These are phyloP conservation scores for Thalassiosira ordinaria DNA, from an alignment of 352 stramenopile genomes.

Conservation along the genomic window DNA sequence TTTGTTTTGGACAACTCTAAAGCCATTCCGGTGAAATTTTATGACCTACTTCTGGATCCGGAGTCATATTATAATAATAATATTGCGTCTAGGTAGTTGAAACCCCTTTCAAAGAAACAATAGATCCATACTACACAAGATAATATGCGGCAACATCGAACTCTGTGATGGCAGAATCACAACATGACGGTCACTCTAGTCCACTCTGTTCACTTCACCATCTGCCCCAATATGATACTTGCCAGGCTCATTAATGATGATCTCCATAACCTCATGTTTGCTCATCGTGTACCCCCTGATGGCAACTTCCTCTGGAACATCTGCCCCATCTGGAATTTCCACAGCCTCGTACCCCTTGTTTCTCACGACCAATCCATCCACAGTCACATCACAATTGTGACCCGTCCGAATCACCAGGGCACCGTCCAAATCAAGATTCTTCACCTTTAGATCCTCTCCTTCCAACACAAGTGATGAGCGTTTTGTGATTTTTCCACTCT, in stretches of 20 bases:
- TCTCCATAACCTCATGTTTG: slow-evolving; percentile 76
- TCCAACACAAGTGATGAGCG: slow-evolving; percentile 87
- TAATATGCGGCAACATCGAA: too few species aligned
- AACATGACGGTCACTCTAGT: too few species aligned
- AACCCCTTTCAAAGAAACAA: too few species aligned
- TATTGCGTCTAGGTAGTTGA: too few species aligned
- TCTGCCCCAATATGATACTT: slow-evolving; percentile 72
- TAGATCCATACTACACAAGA: too few species aligned
- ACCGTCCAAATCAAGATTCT: slow-evolving; percentile 82
- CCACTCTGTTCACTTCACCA: slow-evolving; percentile 67
- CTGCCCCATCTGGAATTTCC: slow-evolving; percentile 62
- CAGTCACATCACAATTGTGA: slow-evolving; percentile 71
- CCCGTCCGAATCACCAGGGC: slow-evolving; percentile 78
- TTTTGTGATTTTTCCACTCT: slow-evolving; percentile 82
- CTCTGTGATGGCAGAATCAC: too few species aligned
- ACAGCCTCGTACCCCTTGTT: slow-evolving; percentile 78
- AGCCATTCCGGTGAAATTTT: too few species aligned
- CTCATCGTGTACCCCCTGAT: slow-evolving; percentile 85
- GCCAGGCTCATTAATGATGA: slow-evolving; percentile 77
- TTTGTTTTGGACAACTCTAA: too few species aligned
- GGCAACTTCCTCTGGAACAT: slow-evolving; percentile 72
- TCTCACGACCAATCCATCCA: slow-evolving; percentile 74
- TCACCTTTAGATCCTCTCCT: slow-evolving; percentile 76
- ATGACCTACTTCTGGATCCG: too few species aligned
- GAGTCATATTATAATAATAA: too few species aligned